phyloP scores from a whole-genome alignment of 306 rosid species.

The Psophocarpus tetragonolobus region DNA sequence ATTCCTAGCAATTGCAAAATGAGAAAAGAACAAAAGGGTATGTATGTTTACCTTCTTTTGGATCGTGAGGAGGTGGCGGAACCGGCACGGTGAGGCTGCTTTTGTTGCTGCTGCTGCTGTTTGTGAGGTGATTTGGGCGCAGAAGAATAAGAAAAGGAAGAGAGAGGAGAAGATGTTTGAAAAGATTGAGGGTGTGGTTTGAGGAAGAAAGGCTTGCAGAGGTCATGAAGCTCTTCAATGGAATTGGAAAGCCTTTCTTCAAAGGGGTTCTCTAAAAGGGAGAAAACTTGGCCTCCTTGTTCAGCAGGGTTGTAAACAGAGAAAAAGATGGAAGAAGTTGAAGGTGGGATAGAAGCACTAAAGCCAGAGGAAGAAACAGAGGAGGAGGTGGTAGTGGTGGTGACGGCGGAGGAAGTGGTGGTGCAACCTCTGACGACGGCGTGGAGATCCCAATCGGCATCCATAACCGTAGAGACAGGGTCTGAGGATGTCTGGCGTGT shows the following conservation, averaged over 20 bases:
- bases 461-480: constrained; percentile 45
- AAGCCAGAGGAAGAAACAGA: constrained; percentile 17
- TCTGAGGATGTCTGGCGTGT: constrained; percentile 31
- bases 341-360: constrained; percentile 15
- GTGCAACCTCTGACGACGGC: constrained; percentile 88
- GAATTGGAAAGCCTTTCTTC: constrained; percentile 28
- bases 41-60: constrained; percentile 67
- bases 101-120: constrained; percentile 36
- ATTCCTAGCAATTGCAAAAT: neutral
- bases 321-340: constrained; percentile 33
- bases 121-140: constrained; percentile 36
- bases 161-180: constrained; percentile 1
- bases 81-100: constrained; percentile 36
- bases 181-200: constrained; percentile 47
- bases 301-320: constrained; percentile 33
- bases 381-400: neutral
- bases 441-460: constrained; percentile 90
- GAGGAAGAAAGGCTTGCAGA: constrained; percentile 80
- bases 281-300: constrained; percentile 33
- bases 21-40: neutral
- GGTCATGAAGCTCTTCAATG: constrained; percentile 70
- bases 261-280: constrained; percentile 52
- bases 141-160: constrained; percentile 43
- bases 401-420: constrained; percentile 27
- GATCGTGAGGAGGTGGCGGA: constrained; percentile 61